These are phyloP conservation scores for Carex myosuroides DNA, from an alignment of 176 grass and related monocot genomes.

Conservation along the genomic window DNA sequence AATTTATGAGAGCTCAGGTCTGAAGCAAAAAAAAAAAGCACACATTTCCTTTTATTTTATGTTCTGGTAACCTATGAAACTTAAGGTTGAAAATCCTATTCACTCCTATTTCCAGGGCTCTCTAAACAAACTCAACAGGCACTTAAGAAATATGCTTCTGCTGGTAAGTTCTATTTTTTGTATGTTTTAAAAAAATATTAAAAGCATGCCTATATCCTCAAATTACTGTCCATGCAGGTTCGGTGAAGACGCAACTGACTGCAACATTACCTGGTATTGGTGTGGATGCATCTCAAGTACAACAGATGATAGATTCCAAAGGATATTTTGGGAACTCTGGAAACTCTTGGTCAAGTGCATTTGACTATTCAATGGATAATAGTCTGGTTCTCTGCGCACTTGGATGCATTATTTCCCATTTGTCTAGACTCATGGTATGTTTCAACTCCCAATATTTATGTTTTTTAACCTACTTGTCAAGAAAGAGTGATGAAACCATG, in stretches of 20 bases:
- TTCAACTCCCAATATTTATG: neutral
- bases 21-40: constrained; percentile 20
- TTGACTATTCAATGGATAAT: constrained; percentile 45
- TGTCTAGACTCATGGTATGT: constrained; percentile 84
- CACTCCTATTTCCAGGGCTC: constrained; percentile 52
- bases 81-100: neutral
- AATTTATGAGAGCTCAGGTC: constrained; percentile 87
- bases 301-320: constrained; percentile 56
- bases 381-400: constrained; percentile 64
- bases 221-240: constrained; percentile 47
- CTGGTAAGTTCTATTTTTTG: constrained; percentile 37
- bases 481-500: neutral
- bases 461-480: neutral
- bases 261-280: constrained; percentile 28
- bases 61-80: neutral
- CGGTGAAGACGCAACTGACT: constrained; percentile 70
- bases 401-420: constrained; percentile 69
- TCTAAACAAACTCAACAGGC: constrained; percentile 62
- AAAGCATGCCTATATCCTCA: neutral
- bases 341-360: constrained; percentile 53
- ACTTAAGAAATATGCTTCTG: constrained; percentile 77
- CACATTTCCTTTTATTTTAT: constrained; percentile 6
- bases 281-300: constrained; percentile 58
- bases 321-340: constrained; percentile 69
- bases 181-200: constrained; percentile 1